Conservation (phyloP, 2,329 filamentous ascomycete species). For the Berkeleyomyces basicola region DNA sequence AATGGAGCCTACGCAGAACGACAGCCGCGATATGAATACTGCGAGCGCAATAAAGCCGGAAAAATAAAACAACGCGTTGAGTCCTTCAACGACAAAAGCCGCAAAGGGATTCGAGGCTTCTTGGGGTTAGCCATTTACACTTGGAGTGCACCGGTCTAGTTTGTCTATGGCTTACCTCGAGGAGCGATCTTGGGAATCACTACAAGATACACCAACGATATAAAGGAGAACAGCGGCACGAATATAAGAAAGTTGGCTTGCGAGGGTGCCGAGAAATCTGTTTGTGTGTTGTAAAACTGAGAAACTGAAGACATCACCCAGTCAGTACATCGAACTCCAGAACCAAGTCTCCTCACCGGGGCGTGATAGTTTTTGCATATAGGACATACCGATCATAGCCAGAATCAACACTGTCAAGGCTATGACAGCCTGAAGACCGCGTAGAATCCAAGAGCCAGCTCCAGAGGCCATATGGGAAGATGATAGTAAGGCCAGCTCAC, state of each 20-base stretch:
- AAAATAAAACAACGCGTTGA: conserved; percentile 41
- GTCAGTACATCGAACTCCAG: background rate
- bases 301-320: conserved; percentile 28
- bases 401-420: conserved; percentile 31
- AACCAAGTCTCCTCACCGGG: too few relatives aligned
- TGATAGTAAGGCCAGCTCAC: background rate
- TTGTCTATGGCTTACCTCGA: conserved; percentile 20
- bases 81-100: conserved; percentile 31
- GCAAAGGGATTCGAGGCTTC: conserved; percentile 32
- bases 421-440: conserved; percentile 30
- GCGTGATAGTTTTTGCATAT: background rate
- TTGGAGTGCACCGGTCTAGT: background rate
- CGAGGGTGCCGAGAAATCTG: conserved; percentile 34
- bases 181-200: conserved; percentile 30
- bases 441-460: conserved; percentile 18
- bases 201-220: conserved; percentile 39
- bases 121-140: background rate
- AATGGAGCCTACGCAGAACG: conserved; percentile 40
- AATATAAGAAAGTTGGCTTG: conserved; percentile 43
- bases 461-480: background rate
- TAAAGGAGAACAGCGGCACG: conserved; percentile 34
- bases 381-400: conserved; percentile 32
- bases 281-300: conserved; percentile 43
- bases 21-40: conserved; percentile 37
- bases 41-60: conserved; percentile 41